These are phyloP conservation scores for Cytospora piceae DNA, from an alignment of 2,329 filamentous ascomycete species.

Conservation along the genomic window DNA sequence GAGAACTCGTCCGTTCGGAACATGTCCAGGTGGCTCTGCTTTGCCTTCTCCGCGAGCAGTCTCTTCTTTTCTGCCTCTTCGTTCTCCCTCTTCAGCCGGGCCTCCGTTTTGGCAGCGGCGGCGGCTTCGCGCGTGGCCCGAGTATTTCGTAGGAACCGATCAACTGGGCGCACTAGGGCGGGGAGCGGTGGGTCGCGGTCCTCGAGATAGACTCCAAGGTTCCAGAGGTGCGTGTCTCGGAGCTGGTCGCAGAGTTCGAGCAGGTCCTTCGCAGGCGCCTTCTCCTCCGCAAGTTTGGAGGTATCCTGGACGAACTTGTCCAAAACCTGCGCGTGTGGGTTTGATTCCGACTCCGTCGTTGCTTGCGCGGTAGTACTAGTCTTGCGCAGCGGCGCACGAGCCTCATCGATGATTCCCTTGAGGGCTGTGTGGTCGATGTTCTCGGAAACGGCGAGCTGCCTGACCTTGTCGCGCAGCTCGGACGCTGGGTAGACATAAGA, in stretches of 20 bases:
- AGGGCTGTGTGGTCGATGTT: slow-evolving; percentile 38
- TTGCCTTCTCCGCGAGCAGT: slow-evolving; percentile 45
- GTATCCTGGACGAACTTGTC: slow-evolving; percentile 47
- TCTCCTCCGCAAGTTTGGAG: slow-evolving; percentile 45
- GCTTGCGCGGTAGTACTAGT: slow-evolving; percentile 16
- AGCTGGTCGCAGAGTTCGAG: slow-evolving; percentile 68
- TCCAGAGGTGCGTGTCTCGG: slow-evolving; percentile 67
- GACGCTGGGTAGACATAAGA: slow-evolving; percentile 61
- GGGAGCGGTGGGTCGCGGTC: slow-evolving; percentile 58
- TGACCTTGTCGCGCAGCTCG: slow-evolving; percentile 43
- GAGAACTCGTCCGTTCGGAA: slow-evolving; percentile 50
- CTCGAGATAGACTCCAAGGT: slow-evolving; percentile 71
- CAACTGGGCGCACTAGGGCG: slow-evolving; percentile 67
- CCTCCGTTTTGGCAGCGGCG: slow-evolving; percentile 54
- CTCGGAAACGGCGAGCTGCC: slow-evolving; percentile 45
- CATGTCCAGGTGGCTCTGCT: slow-evolving; percentile 38
- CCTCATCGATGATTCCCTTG: slow-evolving; percentile 30
- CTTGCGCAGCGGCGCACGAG: slow-evolving; percentile 11
- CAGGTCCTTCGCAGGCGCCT: slow-evolving; percentile 59
- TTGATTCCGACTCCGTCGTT: slow-evolving; percentile 21
- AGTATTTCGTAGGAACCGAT: slow-evolving; percentile 57
- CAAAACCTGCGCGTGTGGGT: slow-evolving; percentile 39
- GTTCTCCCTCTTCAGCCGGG: slow-evolving; percentile 39
- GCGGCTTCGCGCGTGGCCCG: slow-evolving; percentile 57
- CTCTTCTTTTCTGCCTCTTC: slow-evolving; percentile 44